Evolutionary conservation across 768 basidiomycete genomes (phyloP).

Genomic region (Nidula microcarpa): DNA sequence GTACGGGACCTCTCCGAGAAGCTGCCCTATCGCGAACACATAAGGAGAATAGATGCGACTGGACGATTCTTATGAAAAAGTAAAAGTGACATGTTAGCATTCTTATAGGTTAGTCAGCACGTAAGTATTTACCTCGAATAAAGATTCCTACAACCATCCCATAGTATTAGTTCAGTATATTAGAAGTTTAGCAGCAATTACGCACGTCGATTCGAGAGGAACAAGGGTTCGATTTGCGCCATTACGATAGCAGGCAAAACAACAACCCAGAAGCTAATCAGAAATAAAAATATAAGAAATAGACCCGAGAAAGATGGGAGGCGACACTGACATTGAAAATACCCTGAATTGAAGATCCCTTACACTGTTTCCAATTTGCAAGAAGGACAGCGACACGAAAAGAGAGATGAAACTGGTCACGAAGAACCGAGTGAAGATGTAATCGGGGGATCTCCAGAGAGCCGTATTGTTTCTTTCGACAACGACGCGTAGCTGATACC

Average conservation of each 20-base stretch:
- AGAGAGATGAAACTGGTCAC: conserved; percentile 69
- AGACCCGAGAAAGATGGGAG: neutral
- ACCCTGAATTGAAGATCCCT: conserved; percentile 77
- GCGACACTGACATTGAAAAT: conserved; percentile 62
- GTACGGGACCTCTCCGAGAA: conserved; percentile 80
- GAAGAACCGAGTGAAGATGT: conserved; percentile 81
- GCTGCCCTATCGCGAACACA: conserved; percentile 81
- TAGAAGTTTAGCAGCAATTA: conserved; percentile 1
- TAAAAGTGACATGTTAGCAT: neutral
- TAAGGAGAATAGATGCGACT: conserved; percentile 85
- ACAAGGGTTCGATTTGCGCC: conserved; percentile 79
- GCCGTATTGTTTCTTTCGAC: conserved; percentile 63
- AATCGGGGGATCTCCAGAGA: conserved; percentile 82
- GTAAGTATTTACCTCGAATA: conserved; percentile 19
- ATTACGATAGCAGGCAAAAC: conserved; percentile 75
- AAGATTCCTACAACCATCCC: conserved; percentile 25
- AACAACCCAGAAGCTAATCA: conserved; percentile 57
- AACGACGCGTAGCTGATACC: conserved; percentile 71
- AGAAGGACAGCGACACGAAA: conserved; percentile 74
- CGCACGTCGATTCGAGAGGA: conserved; percentile 63
- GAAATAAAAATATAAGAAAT: neutral
- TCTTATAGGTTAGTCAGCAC: neutral
- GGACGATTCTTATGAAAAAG: conserved; percentile 50
- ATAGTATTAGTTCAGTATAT: neutral
- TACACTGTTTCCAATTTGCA: conserved; percentile 62